These are phyloP conservation scores for Phytopythium montanum DNA, from an alignment of 352 stramenopile genomes.

Conservation along the genomic window DNA sequence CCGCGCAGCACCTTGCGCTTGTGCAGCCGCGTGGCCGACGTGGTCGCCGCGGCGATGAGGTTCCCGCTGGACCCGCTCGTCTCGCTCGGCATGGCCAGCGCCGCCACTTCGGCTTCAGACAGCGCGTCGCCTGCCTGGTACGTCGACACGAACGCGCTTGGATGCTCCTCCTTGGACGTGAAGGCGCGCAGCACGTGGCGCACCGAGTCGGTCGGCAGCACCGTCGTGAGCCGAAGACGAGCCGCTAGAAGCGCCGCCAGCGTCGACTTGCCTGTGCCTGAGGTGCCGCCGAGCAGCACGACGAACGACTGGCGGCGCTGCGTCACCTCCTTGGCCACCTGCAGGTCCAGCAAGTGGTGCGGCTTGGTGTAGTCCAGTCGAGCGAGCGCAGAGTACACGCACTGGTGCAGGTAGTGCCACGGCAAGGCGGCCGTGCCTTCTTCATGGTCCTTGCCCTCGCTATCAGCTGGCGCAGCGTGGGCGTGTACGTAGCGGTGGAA, in stretches of 20 bases:
- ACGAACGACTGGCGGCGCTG: slow-evolving; percentile 85
- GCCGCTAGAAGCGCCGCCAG: slow-evolving; percentile 75
- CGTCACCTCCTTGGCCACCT: slow-evolving; percentile 84
- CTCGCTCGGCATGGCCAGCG: slow-evolving; percentile 29
- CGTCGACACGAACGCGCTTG: slow-evolving; percentile 82
- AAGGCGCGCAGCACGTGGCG: slow-evolving; percentile 79
- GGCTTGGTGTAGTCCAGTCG: slow-evolving; percentile 83
- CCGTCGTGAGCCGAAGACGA: slow-evolving; percentile 74
- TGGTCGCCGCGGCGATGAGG: slow-evolving; percentile 29
- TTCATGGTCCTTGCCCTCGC: not conserved
- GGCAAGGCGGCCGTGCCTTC: slow-evolving; percentile 24
- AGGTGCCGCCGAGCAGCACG: slow-evolving; percentile 83
- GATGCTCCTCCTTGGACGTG: slow-evolving; percentile 77
- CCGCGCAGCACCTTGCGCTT: slow-evolving; percentile 80
- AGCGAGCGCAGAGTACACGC: slow-evolving; percentile 76
- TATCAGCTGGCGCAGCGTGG: slow-evolving; percentile 4
- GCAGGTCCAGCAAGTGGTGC: slow-evolving; percentile 80
- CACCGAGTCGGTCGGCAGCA: slow-evolving; percentile 84
- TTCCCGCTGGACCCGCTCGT: slow-evolving; percentile 1
- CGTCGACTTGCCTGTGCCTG: slow-evolving; percentile 83
- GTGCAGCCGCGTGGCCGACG: slow-evolving; percentile 70
- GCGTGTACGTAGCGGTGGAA: slow-evolving; percentile 54
- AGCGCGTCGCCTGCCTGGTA: slow-evolving; percentile 86
- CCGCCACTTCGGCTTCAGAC: slow-evolving; percentile 39
- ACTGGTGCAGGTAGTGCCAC: slow-evolving; percentile 78